Base-by-base conservation (phyloP, 1,284 basidiomycete species). In the Abortiporus biennis region DNA sequence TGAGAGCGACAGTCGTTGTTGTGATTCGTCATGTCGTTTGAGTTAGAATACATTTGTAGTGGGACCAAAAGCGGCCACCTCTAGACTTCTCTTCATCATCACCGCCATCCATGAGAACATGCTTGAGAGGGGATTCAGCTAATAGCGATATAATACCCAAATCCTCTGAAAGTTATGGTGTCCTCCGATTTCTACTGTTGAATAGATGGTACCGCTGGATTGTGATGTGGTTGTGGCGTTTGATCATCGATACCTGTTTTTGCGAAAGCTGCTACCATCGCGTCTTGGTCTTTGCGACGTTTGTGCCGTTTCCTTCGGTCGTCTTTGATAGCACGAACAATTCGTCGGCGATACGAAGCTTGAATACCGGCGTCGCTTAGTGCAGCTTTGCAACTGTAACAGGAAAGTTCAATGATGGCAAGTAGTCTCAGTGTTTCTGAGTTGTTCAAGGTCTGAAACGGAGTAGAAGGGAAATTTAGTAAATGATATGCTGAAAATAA, bases 361-460 rank as follows among this genome's bases (percentile, higher is more conserved):
- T 84, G 80, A 39, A 67, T 59, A 38, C 74, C 73, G 13, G 84
- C 78, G 60, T 87, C 82, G 42, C 70, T 57, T 9, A 84, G 56
- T 4, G 78, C 74, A 50, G 79, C 71, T 53, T 78, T 82, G 65
- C 78, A 84, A 49, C 72, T 72, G 56, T 86, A 84, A 58, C 84
- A 87, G 2, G 85, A 83, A 36, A 89, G 74, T 54, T 89, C 85
- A 48, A 89, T 85, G 62, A 79, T 84, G 6, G 85, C 83, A 30
- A 88, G 69, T 29, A 89, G 66, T 36, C 82, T 80, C 31, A 89
- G 69, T 0, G 85, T 89, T 54, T 89, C 85, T 2, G 84, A 76
- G 54, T 83, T 82, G 55, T 86, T 89, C 48, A 86, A 62, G 3
- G 85, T 84, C 85, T 89, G 47, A 1, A 29, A 43, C 19, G 29